These are phyloP conservation scores for Penicillium tannophilum DNA, from an alignment of 495 filamentous ascomycete species.

Conservation along the genomic window DNA sequence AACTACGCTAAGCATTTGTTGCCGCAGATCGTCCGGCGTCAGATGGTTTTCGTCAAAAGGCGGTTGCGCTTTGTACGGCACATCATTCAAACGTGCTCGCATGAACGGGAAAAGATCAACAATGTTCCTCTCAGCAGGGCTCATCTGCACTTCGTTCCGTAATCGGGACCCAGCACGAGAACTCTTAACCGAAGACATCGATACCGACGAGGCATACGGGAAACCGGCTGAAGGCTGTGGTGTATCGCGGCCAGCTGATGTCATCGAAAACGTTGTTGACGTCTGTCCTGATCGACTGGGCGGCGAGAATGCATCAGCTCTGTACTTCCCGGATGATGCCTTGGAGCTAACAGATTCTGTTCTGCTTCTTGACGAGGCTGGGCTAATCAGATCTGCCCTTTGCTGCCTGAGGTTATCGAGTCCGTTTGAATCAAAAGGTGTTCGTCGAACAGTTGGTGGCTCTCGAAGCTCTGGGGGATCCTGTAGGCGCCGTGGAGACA, in stretches of 20 bases:
- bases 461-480: conserved; percentile 43
- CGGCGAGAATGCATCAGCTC: conserved; percentile 39
- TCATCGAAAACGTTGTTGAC: conserved; percentile 49
- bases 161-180: conserved; percentile 71
- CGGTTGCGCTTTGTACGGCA: conserved; percentile 71
- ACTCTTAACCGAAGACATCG: conserved; percentile 65
- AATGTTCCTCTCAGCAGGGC: conserved; percentile 58
- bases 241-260: conserved; percentile 40
- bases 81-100: conserved; percentile 73
- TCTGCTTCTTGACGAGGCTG: conserved; percentile 63
- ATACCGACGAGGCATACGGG: conserved; percentile 55
- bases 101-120: conserved; percentile 68
- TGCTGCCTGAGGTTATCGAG: conserved; percentile 52
- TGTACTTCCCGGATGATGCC: conserved; percentile 48
- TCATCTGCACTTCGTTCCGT: conserved; percentile 76
- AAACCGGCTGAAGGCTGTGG: conserved; percentile 42
- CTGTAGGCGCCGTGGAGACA: conserved; percentile 37
- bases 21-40: conserved; percentile 81
- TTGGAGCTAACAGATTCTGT: conserved; percentile 62
- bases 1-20: conserved; percentile 89
- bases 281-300: conserved; percentile 48
- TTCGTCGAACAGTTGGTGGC: conserved; percentile 26
- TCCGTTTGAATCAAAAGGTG: conserved; percentile 45
- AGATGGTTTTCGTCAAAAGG: conserved; percentile 63
- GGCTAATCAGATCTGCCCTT: conserved; percentile 61